These are phyloP conservation scores for Globisporangium lucens DNA, from an alignment of 352 stramenopile genomes.

Conservation along the genomic window DNA sequence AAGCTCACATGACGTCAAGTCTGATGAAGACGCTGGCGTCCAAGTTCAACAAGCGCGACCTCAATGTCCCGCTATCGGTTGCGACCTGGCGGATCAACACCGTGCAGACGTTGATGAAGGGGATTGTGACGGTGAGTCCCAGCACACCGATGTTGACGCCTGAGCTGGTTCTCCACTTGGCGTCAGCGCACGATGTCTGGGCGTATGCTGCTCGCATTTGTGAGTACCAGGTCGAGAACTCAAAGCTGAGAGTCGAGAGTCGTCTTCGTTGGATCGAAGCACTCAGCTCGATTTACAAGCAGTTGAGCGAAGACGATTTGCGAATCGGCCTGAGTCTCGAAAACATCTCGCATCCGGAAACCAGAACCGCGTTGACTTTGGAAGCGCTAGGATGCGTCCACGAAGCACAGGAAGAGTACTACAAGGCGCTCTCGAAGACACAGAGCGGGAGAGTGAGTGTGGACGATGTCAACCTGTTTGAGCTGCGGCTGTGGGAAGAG, in stretches of 20 bases:
- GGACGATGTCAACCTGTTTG: constrained; percentile 83
- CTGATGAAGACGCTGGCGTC: constrained; percentile 79
- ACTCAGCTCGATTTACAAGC: constrained; percentile 82
- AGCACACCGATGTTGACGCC: constrained; percentile 71
- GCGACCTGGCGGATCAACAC: constrained; percentile 70
- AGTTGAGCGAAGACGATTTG: constrained; percentile 83
- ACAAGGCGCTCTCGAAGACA: constrained; percentile 73
- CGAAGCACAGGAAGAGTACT: constrained; percentile 88
- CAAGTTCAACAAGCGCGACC: constrained; percentile 86
- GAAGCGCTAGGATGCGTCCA: constrained; percentile 82
- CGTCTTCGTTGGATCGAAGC: constrained; percentile 84
- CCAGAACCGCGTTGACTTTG: constrained; percentile 62
- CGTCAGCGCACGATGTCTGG: constrained; percentile 85
- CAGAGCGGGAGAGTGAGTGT: constrained; percentile 69
- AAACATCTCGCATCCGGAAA: constrained; percentile 75
- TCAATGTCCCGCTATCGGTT: constrained; percentile 61
- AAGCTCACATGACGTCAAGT: constrained; percentile 53
- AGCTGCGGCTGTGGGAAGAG: constrained; percentile 85
- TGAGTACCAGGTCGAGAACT: constrained; percentile 82
- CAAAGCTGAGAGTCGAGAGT: constrained; percentile 59
- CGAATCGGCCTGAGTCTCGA: constrained; percentile 76
- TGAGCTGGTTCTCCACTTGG: constrained; percentile 81
- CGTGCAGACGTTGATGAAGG: constrained; percentile 81
- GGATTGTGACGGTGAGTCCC: constrained; percentile 56
- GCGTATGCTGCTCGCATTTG: constrained; percentile 62